Evolutionary conservation across 2,329 filamentous ascomycete species (phyloP), one percentile per base, ranked within the genome.

Genomic region (Teratosphaeriaceae sp.): DNA sequence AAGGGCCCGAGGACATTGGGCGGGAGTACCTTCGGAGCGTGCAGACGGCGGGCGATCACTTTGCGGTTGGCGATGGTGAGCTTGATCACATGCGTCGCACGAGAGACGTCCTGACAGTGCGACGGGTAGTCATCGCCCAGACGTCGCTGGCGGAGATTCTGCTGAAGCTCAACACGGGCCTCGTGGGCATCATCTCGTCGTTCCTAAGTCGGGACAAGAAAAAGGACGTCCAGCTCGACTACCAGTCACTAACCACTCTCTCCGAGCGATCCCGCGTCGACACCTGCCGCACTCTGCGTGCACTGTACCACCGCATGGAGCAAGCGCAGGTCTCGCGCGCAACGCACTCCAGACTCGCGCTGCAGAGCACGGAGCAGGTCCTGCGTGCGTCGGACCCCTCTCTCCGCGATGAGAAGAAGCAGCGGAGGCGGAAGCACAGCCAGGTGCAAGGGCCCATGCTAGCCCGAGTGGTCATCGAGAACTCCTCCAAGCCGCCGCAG

Each of bases 191-290:
- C 50, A 71, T 72, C 40, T 58, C 66, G 16, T 55, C 66, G 2
- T 72, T 72, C 43, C 50, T 72, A 27, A 56, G 62, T 20, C 57
- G 60, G 43, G 62, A 59, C n/a, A n/a, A n/a, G 11, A 64, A 62
- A 42, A 48, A 54, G 29, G 49, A 52, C 21, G 30, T 44, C 3
- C 31, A 51, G 16, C 53, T 71, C 16, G 68, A 73, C 57, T 72
- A 69, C 52, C 62, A 58, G 34, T 65, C 65, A 1, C 51, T 73
- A 35, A 70, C 65, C n/a, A 60, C 57, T 39, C 53, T 72, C 20
- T 70, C 69, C n/a, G 68, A 73, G 40, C 49, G 53, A 6, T 69
- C 69, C 12, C 55, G 70, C n/a, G 45, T 56, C n/a, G 68, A 72
- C 34, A 69, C 68, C 15, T 55, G 72, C 36, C 55, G 60, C 11